These are phyloP conservation scores for Trichoderma atroviride DNA, from an alignment of 2,329 filamentous ascomycete genomes.

Conservation along the genomic window DNA sequence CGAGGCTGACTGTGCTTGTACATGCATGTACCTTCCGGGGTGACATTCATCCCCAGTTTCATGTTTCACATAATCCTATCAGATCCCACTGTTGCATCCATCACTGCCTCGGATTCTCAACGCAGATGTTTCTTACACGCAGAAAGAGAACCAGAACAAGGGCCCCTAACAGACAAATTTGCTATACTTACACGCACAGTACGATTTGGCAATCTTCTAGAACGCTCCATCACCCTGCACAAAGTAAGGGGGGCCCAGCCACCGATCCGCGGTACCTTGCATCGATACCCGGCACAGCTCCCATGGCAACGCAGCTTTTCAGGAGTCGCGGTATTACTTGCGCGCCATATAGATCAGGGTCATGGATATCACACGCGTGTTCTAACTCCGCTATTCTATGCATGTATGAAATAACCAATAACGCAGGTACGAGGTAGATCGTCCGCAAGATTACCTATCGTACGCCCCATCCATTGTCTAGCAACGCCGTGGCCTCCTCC, in stretches of 20 bases:
- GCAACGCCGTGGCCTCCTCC: constrained; percentile 74
- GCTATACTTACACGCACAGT: background rate
- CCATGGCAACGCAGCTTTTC: constrained; percentile 12
- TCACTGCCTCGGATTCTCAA: background rate
- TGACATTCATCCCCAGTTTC: background rate
- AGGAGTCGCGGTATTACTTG: background rate
- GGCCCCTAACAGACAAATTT: too few species aligned
- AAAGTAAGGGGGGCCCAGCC: background rate
- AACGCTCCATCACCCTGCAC: background rate
- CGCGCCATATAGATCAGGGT: background rate
- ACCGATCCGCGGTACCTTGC: constrained; percentile 20
- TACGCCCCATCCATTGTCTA: constrained; percentile 76
- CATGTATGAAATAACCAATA: background rate
- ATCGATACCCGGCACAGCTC: constrained; percentile 1
- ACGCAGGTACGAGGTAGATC: background rate
- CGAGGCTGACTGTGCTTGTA: background rate
- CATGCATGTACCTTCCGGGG: background rate
- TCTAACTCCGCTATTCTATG: background rate
- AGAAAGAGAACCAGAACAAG: too few species aligned
- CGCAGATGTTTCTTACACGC: background rate
- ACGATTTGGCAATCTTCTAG: constrained; percentile 3
- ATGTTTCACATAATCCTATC: background rate
- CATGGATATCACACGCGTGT: background rate
- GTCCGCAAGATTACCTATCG: constrained; percentile 38
- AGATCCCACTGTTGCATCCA: background rate